phyloP scores from a whole-genome alignment of 805 yeast genomes.

The Myxozyma melibiosi region DNA sequence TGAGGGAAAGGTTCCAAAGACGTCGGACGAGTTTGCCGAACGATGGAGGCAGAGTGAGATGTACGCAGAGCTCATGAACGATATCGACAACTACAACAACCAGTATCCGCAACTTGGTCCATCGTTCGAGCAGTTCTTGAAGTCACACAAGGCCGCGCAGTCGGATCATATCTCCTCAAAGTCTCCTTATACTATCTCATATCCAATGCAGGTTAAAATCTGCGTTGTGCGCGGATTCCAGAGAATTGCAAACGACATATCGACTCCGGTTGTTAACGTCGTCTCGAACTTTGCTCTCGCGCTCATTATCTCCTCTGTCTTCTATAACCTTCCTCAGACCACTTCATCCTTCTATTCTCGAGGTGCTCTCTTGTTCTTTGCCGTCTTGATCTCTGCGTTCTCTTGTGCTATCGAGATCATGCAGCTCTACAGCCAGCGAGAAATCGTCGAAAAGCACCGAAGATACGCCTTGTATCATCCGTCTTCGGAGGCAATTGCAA shows the following conservation, averaged over 20 bases:
- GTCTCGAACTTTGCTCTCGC: constrained; percentile 57
- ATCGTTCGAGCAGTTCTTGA: constrained; percentile 35
- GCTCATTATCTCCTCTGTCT: constrained; percentile 64
- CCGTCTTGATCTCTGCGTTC: constrained; percentile 47
- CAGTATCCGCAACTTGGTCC: constrained; percentile 35
- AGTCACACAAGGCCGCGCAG: constrained; percentile 44
- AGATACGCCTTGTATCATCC: constrained; percentile 73
- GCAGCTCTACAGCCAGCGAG: constrained; percentile 51
- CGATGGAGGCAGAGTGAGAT: constrained; percentile 54
- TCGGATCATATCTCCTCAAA: constrained; percentile 44
- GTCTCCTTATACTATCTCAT: constrained; percentile 51
- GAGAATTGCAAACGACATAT: constrained; percentile 58
- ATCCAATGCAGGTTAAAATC: constrained; percentile 49
- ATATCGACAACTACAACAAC: constrained; percentile 47
- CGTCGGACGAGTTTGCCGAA: constrained; percentile 46
- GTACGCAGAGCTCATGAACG: constrained; percentile 45
- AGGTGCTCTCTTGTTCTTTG: constrained; percentile 61
- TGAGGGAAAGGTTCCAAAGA: constrained; percentile 54
- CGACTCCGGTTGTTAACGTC: constrained; percentile 51
- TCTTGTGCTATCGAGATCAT: constrained; percentile 52
- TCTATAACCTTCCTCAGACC: constrained; percentile 52
- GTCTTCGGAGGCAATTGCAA: constrained; percentile 69
- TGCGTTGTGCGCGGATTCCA: constrained; percentile 43
- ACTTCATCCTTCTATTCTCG: constrained; percentile 63
- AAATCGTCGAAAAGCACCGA: constrained; percentile 68